Evolutionary conservation across 108 stramenopile genomes (phyloP), one percentile per base, ranked within the genome.

Genomic region (Fragilariopsis cylindrus): DNA sequence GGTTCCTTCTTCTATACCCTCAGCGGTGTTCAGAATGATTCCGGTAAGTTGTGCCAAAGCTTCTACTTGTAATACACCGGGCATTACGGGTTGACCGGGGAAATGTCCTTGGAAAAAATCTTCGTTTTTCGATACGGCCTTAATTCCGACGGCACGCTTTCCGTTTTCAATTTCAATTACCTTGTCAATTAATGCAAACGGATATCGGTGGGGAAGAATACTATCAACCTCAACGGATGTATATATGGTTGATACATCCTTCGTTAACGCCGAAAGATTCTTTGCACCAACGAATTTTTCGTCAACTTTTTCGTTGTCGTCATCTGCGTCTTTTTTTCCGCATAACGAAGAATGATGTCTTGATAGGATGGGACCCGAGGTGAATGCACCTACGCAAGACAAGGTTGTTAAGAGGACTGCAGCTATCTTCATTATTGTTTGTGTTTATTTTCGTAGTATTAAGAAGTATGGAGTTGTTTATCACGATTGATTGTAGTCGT

Each of bases 31-130:
- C 69, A 90, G 88, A 43, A 99, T 93, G 74, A 96, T 85, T 42
- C 98, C 98, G 15, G 96, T 96, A 15, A 99, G 84, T 81, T 99
- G 98, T 3, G 98, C 98, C 75, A 99, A 75, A n/a, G 98, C 98
- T 77, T 99, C 98, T 6, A 99, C 84, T 88, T 98, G 95, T 53
- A 98, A 74, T 9, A 98, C 97, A 41, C 98, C 98, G 11, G 98
- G 98, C 97, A 99, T 99, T 73, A 99, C 95, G 42, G 98, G 97
- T 40, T 95, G 81, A 53, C 94, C 93, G 42, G 98, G 98, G 82
- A 99, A 99, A 72, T 99, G 98, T 11, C 98, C 97, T 12, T 96
- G 94, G 88, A 99, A 99, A 72, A 98, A 97, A 15, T 97, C 97
- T 83, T 98, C 98, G 73, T 99, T 98, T 58, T 92, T 86, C 30